Evolutionary conservation across 2,329 filamentous ascomycete species (phyloP).

Genomic region (Didymosphaeria variabile): DNA sequence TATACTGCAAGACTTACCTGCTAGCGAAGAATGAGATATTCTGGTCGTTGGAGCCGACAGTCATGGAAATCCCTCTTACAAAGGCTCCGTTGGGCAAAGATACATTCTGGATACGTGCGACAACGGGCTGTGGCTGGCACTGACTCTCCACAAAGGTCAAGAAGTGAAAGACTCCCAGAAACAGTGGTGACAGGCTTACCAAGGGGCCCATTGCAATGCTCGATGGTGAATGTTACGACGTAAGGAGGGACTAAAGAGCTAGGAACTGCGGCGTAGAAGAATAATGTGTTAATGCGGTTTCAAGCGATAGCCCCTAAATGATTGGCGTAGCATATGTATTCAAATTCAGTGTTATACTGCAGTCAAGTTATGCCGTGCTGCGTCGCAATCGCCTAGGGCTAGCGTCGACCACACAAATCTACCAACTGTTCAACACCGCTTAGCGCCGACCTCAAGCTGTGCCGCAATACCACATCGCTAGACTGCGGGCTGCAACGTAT

Average conservation of each 20-base stretch:
- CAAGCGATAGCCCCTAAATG: not conserved
- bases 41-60: slow-evolving; percentile 24
- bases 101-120: slow-evolving; percentile 24
- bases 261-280: not conserved
- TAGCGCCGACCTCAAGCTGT: slow-evolving; percentile 7
- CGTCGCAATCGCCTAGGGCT: slow-evolving; percentile 3
- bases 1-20: slow-evolving; percentile 20
- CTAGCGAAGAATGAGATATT: slow-evolving; percentile 28
- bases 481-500: not conserved
- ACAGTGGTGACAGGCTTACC: slow-evolving; percentile 4
- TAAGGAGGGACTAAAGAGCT: not conserved
- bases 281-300: not conserved
- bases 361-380: slow-evolving; percentile 2
- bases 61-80: slow-evolving; percentile 23
- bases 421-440: slow-evolving; percentile 20
- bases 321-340: not conserved
- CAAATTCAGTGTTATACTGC: slow-evolving; percentile 9
- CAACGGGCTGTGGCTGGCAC: slow-evolving; percentile 20
- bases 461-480: too few relatives aligned
- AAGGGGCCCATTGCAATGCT: slow-evolving; percentile 9
- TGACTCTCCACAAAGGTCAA: slow-evolving; percentile 8
- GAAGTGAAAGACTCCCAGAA: slow-evolving; percentile 8
- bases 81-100: slow-evolving; percentile 23
- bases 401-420: slow-evolving; percentile 1
- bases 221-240: not conserved